Evolutionary conservation across 257 asterid genomes (phyloP), one percentile per base, ranked within the genome.

Genomic region (Przewalskia tangutica): DNA sequence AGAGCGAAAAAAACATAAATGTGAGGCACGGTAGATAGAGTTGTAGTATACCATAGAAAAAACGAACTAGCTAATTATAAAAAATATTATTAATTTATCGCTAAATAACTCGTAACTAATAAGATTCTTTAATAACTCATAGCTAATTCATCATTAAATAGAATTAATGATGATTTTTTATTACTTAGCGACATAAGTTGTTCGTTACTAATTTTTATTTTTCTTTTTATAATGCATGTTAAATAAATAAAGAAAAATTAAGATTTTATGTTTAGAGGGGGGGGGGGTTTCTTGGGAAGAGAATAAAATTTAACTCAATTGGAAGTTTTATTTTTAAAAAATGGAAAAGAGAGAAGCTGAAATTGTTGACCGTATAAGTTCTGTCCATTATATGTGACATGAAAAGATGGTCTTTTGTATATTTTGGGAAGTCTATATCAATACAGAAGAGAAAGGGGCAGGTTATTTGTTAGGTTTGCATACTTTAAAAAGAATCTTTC

Each of bases 401-500:
- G 82, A 84, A 84, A 84, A 56, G 23, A 70, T 84, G 80, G 66
- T 65, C 9, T 42, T 71, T 88, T 81, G 75, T 12, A 78, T 76
- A n/a, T 20, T 36, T 71, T 3, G 62, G 89, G 84, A 82, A 78
- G 89, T 86, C 89, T 36, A 79, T 55, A 82, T 89, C 89, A 85
- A 55, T 85, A 82, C 84, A 68, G 83, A 81, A 84, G 86, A 81
- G 70, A 66, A 85, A 84, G 81, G 87, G 82, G 91, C 90, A 92
- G 93, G 92, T 92, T 81, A 82, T 80, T 80, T 86, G 85, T 88
- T 92, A 88, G 94, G 92, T 86, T 84, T 76, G 84, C 73, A 64
- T 81, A 67, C 80, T 68, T 38, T 27, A 27, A 82, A 79, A 83
- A 82, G 89, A 91, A 87, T 88, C 89, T 86, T 77, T 80, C 6